Conservation (phyloP, 2,329 filamentous ascomycete genomes). For the Cladobotryum mycophilum region DNA sequence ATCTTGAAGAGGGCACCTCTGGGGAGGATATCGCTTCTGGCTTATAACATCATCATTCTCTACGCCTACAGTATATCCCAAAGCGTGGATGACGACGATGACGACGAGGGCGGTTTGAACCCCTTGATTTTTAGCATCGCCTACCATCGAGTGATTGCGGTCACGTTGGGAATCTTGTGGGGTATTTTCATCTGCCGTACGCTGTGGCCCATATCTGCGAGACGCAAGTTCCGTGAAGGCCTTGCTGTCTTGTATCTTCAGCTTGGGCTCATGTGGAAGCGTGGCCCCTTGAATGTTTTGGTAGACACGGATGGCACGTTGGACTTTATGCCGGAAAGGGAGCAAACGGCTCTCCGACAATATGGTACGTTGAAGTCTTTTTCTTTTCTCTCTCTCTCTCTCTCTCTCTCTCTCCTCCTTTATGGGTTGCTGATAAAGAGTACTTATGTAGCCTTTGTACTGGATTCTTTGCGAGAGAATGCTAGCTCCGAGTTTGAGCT, state of each 20-base stretch:
- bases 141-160: slow-evolving; percentile 78
- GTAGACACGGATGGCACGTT: slow-evolving; percentile 50
- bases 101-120: slow-evolving; percentile 78
- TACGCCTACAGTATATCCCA: slow-evolving; percentile 89
- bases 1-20: slow-evolving; percentile 79
- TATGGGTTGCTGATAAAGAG: background rate
- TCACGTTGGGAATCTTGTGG: slow-evolving; percentile 84
- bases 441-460: slow-evolving; percentile 45
- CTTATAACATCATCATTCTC: slow-evolving; percentile 90
- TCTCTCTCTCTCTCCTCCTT: background rate
- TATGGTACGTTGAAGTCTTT: slow-evolving; percentile 42
- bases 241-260: slow-evolving; percentile 87
- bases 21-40: slow-evolving; percentile 87
- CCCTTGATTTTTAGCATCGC: slow-evolving; percentile 86
- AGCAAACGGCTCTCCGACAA: slow-evolving; percentile 80
- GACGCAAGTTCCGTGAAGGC: slow-evolving; percentile 82
- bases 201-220: slow-evolving; percentile 90
- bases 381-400: slow-evolving; percentile 11
- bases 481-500: slow-evolving; percentile 86
- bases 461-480: slow-evolving; percentile 66
- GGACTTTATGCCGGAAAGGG: slow-evolving; percentile 79
- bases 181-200: slow-evolving; percentile 82
- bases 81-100: slow-evolving; percentile 71
- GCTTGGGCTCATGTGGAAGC: slow-evolving; percentile 94
- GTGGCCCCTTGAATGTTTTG: slow-evolving; percentile 76